Conservation (phyloP, 2,329 filamentous ascomycete genomes). For the Fusarium sp. region DNA sequence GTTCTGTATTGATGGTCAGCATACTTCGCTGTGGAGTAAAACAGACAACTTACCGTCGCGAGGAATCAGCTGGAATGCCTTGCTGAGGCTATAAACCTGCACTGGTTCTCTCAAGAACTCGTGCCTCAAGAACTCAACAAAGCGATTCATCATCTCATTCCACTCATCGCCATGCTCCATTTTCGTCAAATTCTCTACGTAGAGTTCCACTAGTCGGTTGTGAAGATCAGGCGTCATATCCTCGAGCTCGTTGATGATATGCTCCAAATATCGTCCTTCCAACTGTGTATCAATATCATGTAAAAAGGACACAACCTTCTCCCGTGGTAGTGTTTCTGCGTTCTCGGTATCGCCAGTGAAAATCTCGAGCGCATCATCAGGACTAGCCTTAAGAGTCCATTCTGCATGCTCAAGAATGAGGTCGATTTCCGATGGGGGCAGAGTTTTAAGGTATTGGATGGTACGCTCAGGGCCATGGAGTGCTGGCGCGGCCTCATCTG, state of each 20-base stretch:
- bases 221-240: slow-evolving; percentile 90
- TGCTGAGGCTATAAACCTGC: slow-evolving; percentile 80
- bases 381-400: slow-evolving; percentile 82
- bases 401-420: slow-evolving; percentile 90
- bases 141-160: slow-evolving; percentile 69
- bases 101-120: slow-evolving; percentile 79
- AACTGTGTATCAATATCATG: slow-evolving; percentile 75
- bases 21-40: neutral
- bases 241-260: slow-evolving; percentile 87
- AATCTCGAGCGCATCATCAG: slow-evolving; percentile 86
- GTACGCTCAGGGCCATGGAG: slow-evolving; percentile 87
- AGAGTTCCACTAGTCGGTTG: slow-evolving; percentile 80
- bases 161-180: slow-evolving; percentile 61
- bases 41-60: slow-evolving; percentile 71
- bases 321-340: slow-evolving; percentile 86
- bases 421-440: slow-evolving; percentile 89
- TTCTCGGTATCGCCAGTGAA: slow-evolving; percentile 96
- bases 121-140: slow-evolving; percentile 79
- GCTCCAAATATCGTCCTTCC: slow-evolving; percentile 86
- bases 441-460: slow-evolving; percentile 87
- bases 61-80: slow-evolving; percentile 81
- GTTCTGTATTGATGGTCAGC: slow-evolving; percentile 64
- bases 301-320: slow-evolving; percentile 80
- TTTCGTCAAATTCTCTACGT: slow-evolving; percentile 67
- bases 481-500: slow-evolving; percentile 62